Conservation (phyloP, 176 grass and related monocot genomes). For the Pontederia crassipes region DNA sequence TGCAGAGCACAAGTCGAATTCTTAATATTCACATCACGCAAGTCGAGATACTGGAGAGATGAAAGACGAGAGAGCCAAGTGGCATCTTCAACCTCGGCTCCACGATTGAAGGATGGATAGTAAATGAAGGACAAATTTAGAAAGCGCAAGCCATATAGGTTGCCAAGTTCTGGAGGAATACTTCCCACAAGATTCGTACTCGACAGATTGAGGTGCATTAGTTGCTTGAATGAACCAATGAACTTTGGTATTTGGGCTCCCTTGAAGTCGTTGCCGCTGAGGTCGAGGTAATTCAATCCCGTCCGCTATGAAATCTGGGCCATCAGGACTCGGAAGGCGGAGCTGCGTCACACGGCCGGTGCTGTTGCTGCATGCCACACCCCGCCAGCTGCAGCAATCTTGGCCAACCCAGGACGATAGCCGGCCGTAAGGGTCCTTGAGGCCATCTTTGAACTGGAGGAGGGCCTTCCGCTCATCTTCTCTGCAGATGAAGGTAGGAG, state of each 20-base stretch:
- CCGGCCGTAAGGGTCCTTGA: no score
- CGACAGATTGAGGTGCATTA: background rate
- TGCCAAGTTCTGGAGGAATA: background rate
- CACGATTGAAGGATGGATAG: background rate
- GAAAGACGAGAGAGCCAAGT: no score
- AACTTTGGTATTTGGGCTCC: background rate
- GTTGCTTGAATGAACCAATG: background rate
- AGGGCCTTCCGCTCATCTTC: no score
- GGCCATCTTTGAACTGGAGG: no score
- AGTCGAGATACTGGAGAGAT: slow-evolving; percentile 1
- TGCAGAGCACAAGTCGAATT: no score
- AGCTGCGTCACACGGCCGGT: background rate
- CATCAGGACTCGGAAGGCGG: background rate
- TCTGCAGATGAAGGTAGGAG: no score
- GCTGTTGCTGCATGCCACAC: background rate
- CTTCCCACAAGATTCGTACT: background rate
- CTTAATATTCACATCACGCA: background rate
- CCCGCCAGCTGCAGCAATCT: background rate
- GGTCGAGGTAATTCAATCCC: background rate
- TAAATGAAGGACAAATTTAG: background rate
- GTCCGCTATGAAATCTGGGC: background rate
- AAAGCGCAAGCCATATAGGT: background rate
- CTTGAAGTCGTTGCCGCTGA: no score
- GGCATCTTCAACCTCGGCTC: no score
- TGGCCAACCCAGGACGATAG: no score